A percentile compares a stretch with the other conserved stretches of the same genome.
phyloP scores from a whole-genome alignment of 805 yeast species.

The Spathaspora sp. region DNA sequence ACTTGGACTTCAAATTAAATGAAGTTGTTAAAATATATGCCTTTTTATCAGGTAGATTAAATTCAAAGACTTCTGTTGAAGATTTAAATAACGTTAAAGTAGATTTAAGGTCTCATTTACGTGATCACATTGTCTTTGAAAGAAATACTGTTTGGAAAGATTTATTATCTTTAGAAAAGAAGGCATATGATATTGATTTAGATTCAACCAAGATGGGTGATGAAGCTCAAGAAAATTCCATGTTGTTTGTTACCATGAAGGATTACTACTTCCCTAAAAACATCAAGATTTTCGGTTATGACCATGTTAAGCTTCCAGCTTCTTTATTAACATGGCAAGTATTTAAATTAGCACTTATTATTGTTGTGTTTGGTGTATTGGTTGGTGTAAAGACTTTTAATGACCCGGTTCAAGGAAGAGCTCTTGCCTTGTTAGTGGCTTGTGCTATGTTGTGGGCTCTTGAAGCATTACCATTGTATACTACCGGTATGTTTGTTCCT shows the following conservation, averaged over 20 bases:
- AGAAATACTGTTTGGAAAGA: conserved; percentile 98
- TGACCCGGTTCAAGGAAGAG: conserved; percentile 64
- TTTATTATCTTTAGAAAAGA: conserved; percentile 67
- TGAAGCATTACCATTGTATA: conserved; percentile 48
- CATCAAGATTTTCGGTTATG: conserved; percentile 10
- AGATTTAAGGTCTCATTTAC: conserved; percentile 51
- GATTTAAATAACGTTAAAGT: conserved; percentile 37
- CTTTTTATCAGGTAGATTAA: conserved; percentile 25
- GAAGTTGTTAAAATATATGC: conserved; percentile 55
- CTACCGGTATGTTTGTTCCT: conserved; percentile 49
- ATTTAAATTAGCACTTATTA: conserved; percentile 45
- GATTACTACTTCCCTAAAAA: conserved; percentile 18
- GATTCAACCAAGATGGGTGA: conserved; percentile 23
- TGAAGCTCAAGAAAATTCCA: conserved; percentile 13
- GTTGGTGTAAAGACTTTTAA: conserved; percentile 57
- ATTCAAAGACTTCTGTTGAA: conserved; percentile 49
- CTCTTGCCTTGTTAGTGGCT: conserved; percentile 63
- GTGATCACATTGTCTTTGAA: conserved; percentile 97
- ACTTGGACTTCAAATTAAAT: conserved; percentile 51
- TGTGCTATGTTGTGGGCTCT: conserved; percentile 50
- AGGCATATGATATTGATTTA: conserved; percentile 25
- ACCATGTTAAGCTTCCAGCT: conserved; percentile 37
- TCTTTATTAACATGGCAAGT: conserved; percentile 46
- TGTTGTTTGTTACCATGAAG: conserved; percentile 18
- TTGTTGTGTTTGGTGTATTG: conserved; percentile 50